Base-by-base conservation (phyloP, 768 basidiomycete genomes). In the Lactarius pseudohatsudake region DNA sequence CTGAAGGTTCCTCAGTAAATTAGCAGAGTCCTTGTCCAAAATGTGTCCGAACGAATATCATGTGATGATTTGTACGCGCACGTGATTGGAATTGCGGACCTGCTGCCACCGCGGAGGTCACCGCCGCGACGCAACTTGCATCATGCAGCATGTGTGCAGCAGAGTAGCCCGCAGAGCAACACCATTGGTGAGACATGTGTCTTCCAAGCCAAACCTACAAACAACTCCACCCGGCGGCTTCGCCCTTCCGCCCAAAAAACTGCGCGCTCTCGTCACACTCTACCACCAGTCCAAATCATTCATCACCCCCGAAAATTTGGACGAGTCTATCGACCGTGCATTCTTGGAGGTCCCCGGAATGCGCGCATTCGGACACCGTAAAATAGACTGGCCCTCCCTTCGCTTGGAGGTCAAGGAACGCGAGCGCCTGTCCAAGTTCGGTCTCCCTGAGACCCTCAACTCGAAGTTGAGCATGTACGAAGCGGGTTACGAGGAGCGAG, bases 251-350 rank as follows among this genome's bases (percentile, higher is more conserved):
- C 80, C 81, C 3, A 79, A 82, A 26, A 82, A 79, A 77, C 80
- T 91, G 79, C 88, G 89, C 66, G 87, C 89, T 3, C 86, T 92
- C 68, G 82, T 92, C 68, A 81, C 85, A 11, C 83, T 93, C 61
- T 93, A 92, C 79, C 91, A 94, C 79, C 85, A 91, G 77, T 78
- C 87, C 58, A 85, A 85, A 64, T 77, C 79, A 2, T 91, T 90
- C 78, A 82, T 94, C 69, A 90, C 90, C 13, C 79, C 79, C 26
- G 87, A 90, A 69, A 92, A 84, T 72, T 84, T 94, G 36, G 81
- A 83, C 22, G 72, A 81, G 26, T 79, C 78, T 64, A 92, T 92
- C 62, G 88, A 91, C 76, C 75, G 81, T 18, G 86, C 86, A 1
- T 92, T 93, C 71, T 43, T 36, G 32, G 57, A 59, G 1, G 38